phyloP scores from a whole-genome alignment of 2,329 filamentous ascomycete species.

The Trichoderma atrobrunneum region DNA sequence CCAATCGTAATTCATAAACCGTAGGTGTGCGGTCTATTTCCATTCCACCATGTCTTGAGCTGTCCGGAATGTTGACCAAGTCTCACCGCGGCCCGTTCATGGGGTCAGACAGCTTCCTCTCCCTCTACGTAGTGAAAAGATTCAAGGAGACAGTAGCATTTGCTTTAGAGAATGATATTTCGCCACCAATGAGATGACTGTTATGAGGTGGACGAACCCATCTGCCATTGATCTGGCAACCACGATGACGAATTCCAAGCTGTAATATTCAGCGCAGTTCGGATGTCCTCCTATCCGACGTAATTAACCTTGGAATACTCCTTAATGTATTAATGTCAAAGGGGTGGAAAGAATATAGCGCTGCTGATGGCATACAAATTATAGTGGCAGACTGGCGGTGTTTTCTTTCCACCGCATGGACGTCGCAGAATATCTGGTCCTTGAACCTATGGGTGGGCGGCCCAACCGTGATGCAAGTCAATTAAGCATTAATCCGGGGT shows the following conservation, averaged over 20 bases:
- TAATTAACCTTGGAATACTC: neutral
- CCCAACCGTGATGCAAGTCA: neutral
- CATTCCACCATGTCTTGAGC: neutral
- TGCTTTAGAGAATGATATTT: neutral
- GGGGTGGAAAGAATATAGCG: too few relatives aligned
- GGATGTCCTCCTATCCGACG: neutral
- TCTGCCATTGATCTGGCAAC: neutral
- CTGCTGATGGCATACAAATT: too few relatives aligned
- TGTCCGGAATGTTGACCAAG: neutral
- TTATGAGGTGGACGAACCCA: neutral
- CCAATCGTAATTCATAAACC: neutral
- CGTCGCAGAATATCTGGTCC: neutral
- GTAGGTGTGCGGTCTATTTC: neutral
- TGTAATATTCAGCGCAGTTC: neutral
- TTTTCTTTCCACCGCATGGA: too few relatives aligned
- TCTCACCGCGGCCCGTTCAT: neutral
- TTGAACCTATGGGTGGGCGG: neutral
- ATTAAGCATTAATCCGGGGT: neutral
- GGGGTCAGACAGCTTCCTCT: neutral
- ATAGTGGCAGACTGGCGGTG: too few relatives aligned
- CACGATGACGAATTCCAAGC: neutral
- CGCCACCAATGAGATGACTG: neutral
- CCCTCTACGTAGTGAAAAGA: neutral
- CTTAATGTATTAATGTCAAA: neutral
- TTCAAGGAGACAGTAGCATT: neutral